Percentiles rank a stretch among this genome's conserved stretches.
phyloP scores from a whole-genome alignment of 345 rosid species.

The Litchi chinensis region DNA sequence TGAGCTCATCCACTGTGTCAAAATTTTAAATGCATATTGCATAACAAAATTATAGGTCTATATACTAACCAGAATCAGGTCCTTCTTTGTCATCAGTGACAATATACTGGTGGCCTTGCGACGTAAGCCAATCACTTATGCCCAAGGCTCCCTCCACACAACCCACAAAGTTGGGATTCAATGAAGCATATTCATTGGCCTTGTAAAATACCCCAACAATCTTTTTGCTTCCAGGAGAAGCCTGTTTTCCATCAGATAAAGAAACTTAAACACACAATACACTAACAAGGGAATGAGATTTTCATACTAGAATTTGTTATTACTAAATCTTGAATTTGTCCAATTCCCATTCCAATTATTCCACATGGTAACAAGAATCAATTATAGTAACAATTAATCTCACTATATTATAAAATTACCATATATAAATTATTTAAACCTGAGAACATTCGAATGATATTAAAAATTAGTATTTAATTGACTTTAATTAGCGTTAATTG shows the following conservation, averaged over 20 bases:
- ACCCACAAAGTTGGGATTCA: slow-evolving; percentile 81
- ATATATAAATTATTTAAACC: no score
- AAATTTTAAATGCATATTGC: background rate
- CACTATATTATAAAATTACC: no score
- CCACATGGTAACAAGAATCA: background rate
- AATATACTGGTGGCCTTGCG: slow-evolving; percentile 82
- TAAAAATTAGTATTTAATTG: no score
- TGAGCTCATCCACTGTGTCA: background rate
- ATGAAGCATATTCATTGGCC: slow-evolving; percentile 71
- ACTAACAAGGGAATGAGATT: background rate
- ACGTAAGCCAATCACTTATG: slow-evolving; percentile 76
- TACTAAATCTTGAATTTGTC: background rate
- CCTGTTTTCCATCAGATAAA: slow-evolving; percentile 37
- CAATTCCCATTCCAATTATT: background rate
- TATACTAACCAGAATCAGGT: slow-evolving; percentile 57
- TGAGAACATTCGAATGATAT: no score
- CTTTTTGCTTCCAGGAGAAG: slow-evolving; percentile 79
- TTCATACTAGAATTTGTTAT: background rate
- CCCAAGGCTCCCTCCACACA: slow-evolving; percentile 80
- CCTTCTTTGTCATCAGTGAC: slow-evolving; percentile 97
- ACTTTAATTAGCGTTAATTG: background rate
- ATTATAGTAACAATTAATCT: no score
- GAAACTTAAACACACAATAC: background rate
- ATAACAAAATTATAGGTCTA: background rate
- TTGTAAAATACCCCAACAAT: slow-evolving; percentile 98